Evolutionary conservation across 257 asterid species (phyloP).

Genomic region (Nicotiana obtusifolia): DNA sequence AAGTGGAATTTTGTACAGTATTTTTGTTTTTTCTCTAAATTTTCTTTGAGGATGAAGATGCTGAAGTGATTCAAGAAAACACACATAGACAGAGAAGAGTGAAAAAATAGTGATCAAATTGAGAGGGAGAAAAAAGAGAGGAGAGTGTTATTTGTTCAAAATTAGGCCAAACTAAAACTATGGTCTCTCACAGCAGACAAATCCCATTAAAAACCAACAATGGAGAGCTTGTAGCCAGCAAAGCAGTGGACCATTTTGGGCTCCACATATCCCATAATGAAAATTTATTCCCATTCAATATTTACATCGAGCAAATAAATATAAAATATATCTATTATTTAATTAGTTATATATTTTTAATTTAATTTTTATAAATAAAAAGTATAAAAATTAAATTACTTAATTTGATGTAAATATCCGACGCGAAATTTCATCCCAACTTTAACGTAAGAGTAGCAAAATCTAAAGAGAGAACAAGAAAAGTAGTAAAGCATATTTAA

Average conservation of each 20-base stretch:
- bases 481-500: neutral
- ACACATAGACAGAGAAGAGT: slow-evolving; percentile 9
- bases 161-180: slow-evolving; percentile 44
- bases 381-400: too few relatives aligned
- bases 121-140: slow-evolving; percentile 15
- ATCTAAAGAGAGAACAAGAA: neutral
- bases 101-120: neutral
- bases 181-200: slow-evolving; percentile 65
- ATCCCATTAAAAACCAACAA: slow-evolving; percentile 80
- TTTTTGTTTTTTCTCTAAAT: slow-evolving; percentile 8
- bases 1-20: neutral
- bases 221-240: slow-evolving; percentile 76
- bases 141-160: slow-evolving; percentile 23
- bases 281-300: too few relatives aligned
- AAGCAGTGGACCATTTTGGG: slow-evolving; percentile 69
- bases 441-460: slow-evolving; percentile 1
- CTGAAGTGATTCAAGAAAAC: slow-evolving; percentile 21
- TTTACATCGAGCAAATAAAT: too few relatives aligned
- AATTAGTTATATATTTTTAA: too few relatives aligned
- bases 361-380: too few relatives aligned
- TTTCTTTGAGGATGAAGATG: slow-evolving; percentile 25
- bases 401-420: too few relatives aligned
- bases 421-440: neutral
- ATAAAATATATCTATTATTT: too few relatives aligned
- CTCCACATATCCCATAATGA: slow-evolving; percentile 26